Evolutionary conservation across 306 rosid genomes (phyloP), one percentile per base, ranked within the genome.

Genomic region (Urtica urens): DNA sequence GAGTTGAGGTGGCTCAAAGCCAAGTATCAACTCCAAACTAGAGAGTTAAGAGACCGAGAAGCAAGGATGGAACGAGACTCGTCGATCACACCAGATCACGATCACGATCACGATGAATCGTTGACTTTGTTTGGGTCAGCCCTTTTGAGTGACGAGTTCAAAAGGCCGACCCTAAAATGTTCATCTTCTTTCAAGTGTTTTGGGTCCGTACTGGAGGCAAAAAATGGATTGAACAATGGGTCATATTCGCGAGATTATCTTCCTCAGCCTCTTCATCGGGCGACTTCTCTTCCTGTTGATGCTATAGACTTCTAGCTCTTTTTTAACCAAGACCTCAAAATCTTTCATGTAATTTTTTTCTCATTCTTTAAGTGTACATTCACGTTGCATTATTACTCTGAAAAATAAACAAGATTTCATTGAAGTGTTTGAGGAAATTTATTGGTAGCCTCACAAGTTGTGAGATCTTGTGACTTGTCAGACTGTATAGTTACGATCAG

Each of bases 1-100:
- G 99, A 92, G 72, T 60, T 92, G 8, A 76, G 96, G 76, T 92
- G 99, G 99, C 96, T 92, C 62, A 92, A 82, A 72, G 99, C 94
- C 46, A 92, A 72, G 59, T 92, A 82, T 70, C 96, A 92, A 69
- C 60, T 86, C 75, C 96, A 92, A 76, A 38, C 82, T 68, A 75
- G 94, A 57, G 99, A 74, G 79, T 71, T 78, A n/a, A 79, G 75
- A 66, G 78, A 78, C 66, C 92, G 73, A 28, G 93, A 82, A 43
- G 59, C 85, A 23, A 72, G 76, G 40, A 78, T 51, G 15, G 68
- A 60, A 54, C 49, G 54, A 49, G 79, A 68, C 53, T 16, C 59
- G 8, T 42, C 64, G 30, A 57, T 73, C 69, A 34, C 27, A 47
- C 69, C 72, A 7, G 77, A 59, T 37, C 50, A 51, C 29, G 71